Evolutionary conservation across 1,284 basidiomycete species (phyloP), one percentile per base, ranked within the genome.

Genomic region (Cutaneotrichosporon sp.): DNA sequence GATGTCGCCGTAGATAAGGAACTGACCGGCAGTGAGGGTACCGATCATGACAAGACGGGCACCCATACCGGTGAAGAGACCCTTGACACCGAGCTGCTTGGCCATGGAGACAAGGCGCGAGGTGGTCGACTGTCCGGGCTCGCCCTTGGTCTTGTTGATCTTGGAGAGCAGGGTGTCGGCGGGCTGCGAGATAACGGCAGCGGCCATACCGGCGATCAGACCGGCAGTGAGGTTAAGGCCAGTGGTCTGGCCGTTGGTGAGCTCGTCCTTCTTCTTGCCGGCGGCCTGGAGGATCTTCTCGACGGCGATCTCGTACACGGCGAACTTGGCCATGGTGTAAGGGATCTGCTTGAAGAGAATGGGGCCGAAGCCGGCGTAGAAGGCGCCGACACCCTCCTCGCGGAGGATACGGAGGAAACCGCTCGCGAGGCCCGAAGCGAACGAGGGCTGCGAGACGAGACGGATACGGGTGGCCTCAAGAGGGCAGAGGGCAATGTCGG

Each of bases 401-500:
- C 69, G 59, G 26, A 76, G 70, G 76, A 82, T 81, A 39, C 79
- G 71, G 54, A 74, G 71, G 72, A 82, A 78, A 51, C 79, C 81
- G 41, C 74, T 69, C 33, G 73, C 67, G 49, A 81, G 75, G 60
- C 80, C 79, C 55, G 63, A 75, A 52, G 80, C 80, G 65, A 80
- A 80, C 24, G 68, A 59, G 53, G 76, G 78, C 65, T 81, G 75
- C 48, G 79, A 80, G 61, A 82, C 81, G 52, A 82, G 72, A 52
- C 81, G 76, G 64, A 82, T 82, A 54, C 81, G 79, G 59, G 80
- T 80, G 24, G 81, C 81, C 76, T 80, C 75, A 44, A 79, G 71
- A 44, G 77, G 77, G 74, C 65, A 79, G 61, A 78, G 70, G 55
- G 71, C 76, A 53, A 94, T 85, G 67, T 96, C 90, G 63, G 94